Evolutionary conservation across 352 stramenopile genomes (phyloP).

Genomic region (Plasmopara halstedii): DNA sequence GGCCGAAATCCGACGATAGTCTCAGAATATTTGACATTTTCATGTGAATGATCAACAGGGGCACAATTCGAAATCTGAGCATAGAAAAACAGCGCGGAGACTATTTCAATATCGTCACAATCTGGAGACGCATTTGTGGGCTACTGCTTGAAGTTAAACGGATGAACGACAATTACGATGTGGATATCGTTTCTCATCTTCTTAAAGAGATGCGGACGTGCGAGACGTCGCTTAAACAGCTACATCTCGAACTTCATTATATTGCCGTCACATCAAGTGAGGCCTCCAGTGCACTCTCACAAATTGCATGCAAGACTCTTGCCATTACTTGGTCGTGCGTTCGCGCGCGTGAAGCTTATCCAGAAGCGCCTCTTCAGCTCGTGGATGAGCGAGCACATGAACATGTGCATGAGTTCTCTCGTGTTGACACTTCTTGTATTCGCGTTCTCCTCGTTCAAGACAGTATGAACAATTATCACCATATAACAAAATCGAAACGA

Average conservation of each 20-base stretch:
- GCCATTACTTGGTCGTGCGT: conserved; percentile 59
- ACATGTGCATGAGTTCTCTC: conserved; percentile 51
- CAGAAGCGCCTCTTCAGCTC: conserved; percentile 27
- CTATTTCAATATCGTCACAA: conserved; percentile 63
- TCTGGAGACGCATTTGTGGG: conserved; percentile 66
- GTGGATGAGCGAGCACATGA: conserved; percentile 63
- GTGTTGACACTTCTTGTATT: conserved; percentile 37
- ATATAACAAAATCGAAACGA: conserved; percentile 15
- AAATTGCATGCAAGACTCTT: conserved; percentile 64
- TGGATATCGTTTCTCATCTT: conserved; percentile 57
- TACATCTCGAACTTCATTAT: conserved; percentile 50
- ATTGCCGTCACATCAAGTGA: conserved; percentile 73
- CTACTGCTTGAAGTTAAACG: conserved; percentile 51
- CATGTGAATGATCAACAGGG: conserved; percentile 10
- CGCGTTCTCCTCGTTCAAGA: conserved; percentile 52
- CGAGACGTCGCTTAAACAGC: conserved; percentile 68
- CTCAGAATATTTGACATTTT: neutral
- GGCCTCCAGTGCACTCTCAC: conserved; percentile 46
- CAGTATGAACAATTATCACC: conserved; percentile 20
- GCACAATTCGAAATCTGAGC: conserved; percentile 42
- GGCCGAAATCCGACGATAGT: neutral
- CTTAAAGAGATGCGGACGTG: conserved; percentile 79
- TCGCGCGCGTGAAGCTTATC: conserved; percentile 25
- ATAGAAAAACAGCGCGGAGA: conserved; percentile 53
- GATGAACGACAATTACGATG: conserved; percentile 71